Base-by-base conservation (phyloP, 306 rosid species). In the Vigna radiata region DNA sequence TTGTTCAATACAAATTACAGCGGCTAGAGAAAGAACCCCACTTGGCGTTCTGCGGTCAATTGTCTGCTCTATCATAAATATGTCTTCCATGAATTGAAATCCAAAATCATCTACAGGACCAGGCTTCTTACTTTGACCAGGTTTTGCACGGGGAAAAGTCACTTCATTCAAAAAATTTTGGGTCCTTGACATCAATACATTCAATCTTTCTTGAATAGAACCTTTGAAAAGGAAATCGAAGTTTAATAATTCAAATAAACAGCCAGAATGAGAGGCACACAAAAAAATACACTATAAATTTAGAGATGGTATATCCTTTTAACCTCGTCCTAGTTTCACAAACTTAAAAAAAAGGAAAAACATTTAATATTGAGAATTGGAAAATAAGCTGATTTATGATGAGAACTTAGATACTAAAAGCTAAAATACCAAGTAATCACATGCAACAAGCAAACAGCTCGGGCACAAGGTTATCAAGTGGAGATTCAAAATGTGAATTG, bases 1-100 rank as follows among this genome's bases (percentile, higher is more conserved):
- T 87, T 95, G 98, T 85, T 95, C 98, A 54, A 92, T 87, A 41
- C 96, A 95, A 68, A 86, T 85, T 64, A 92, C 79, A 75, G 97
- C 96, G 70, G 96, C 92, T 25, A 87, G 77, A 80, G 98, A 95
- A 79, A 95, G 98, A 73, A 13, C 76, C 75, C 98, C 97, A 74
- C 83, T 61, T 12, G 92, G 89, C 44, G 87, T 89, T 83, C 75
- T 87, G 88, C 88, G 91, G 50, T 87, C 81, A 72, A 95, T 75
- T 5, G 97, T 95, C 77, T 82, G 88, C 65, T 95, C 97, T 49
- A 84, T 84, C 93, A 83, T 86, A 59, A 95, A 83, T 74, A 90
- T 83, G 46, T 90, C 93, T 61, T 90, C 97, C 88, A 88, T 82
- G 21, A 86, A 87, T 59, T 85, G 82, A 64, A 83, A 60, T 70